Evolutionary conservation across 2,329 filamentous ascomycete genomes (phyloP), one percentile per base, ranked within the genome.

Genomic region (Penicillium sp.): DNA sequence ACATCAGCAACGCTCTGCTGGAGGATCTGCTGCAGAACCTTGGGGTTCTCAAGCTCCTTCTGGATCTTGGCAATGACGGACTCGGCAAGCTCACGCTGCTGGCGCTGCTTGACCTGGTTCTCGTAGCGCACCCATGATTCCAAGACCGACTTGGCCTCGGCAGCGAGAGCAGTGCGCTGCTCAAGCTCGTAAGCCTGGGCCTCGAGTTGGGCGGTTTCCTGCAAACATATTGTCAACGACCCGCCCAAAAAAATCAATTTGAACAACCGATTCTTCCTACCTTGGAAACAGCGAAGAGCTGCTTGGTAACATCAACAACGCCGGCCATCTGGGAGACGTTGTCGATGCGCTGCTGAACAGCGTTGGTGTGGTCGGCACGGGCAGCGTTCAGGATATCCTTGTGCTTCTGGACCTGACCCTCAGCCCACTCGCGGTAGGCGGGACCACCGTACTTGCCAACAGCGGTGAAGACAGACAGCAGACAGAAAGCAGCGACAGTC

Each of bases 111-210:
- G 70, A 99, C 91, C 81, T 97, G 93, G 66, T 88, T 80, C 80
- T 99, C 93, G 76, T 99, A 99, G 72, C 93, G 88, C 59, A 97
- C 91, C 95, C 93, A 99, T 50, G 90, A 96, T 74, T 99, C 93
- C 60, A 99, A 85, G 52, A 97, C 93, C 55, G 81, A 69, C 86
- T 96, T 99, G 69, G 92, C 92, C 82, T 99, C 93, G 58, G 83
- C 79, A 52, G 90, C 90, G 61, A 99, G 80, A 64, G 90, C 88
- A 55, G 92, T 96, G 79, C 86, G 86, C 79, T 99, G 93, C 83
- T 97, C 90, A 63, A 97, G 84, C 82, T 97, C 90, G 77, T 87
- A 99, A 60, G 90, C 91, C 83, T 97, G 77, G 63, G 92, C 86
- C 83, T 99, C 93, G 63, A 97, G 88, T 78, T 87, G 80, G 69